Evolutionary conservation across 306 rosid species (phyloP).

Genomic region (Cucurbita argyrosperma): DNA sequence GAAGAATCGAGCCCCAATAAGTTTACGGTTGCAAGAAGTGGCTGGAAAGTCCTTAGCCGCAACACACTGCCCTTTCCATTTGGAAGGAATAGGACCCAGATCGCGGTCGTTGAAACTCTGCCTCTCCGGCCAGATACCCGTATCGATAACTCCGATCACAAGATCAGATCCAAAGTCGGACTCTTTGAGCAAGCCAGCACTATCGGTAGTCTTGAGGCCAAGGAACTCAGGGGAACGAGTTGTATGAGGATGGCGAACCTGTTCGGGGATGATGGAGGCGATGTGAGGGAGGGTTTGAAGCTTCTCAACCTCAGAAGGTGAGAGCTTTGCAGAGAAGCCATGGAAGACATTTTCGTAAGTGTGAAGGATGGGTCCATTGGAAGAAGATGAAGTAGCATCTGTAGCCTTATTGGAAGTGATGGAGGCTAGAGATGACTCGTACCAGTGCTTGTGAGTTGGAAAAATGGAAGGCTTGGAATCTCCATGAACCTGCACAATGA

Average conservation of each 20-base stretch:
- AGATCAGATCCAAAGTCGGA: slow-evolving; percentile 87
- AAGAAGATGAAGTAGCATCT: neutral
- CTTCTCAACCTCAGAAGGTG: slow-evolving; percentile 27
- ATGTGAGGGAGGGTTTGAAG: slow-evolving; percentile 36
- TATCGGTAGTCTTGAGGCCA: slow-evolving; percentile 50
- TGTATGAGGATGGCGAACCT: slow-evolving; percentile 49
- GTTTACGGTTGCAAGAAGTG: slow-evolving; percentile 50
- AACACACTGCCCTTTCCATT: slow-evolving; percentile 67
- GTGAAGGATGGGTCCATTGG: slow-evolving; percentile 23
- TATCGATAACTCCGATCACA: slow-evolving; percentile 76
- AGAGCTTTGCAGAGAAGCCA: slow-evolving; percentile 69
- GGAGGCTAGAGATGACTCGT: slow-evolving; percentile 49
- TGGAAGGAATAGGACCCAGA: slow-evolving; percentile 52
- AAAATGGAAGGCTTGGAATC: slow-evolving; percentile 65
- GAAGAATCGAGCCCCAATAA: slow-evolving; percentile 67
- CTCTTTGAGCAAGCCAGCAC: slow-evolving; percentile 59
- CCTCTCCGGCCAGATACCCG: slow-evolving; percentile 81
- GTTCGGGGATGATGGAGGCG: slow-evolving; percentile 54
- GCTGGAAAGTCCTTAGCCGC: slow-evolving; percentile 37
- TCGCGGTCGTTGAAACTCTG: slow-evolving; percentile 56
- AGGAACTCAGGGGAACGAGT: slow-evolving; percentile 84
- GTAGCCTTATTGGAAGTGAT: neutral
- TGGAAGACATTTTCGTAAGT: slow-evolving; percentile 59
- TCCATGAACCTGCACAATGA: slow-evolving; percentile 50
- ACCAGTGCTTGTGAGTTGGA: slow-evolving; percentile 69